Base-by-base conservation (phyloP, 495 filamentous ascomycete genomes). In the Pyrenopolyporus hunteri region DNA sequence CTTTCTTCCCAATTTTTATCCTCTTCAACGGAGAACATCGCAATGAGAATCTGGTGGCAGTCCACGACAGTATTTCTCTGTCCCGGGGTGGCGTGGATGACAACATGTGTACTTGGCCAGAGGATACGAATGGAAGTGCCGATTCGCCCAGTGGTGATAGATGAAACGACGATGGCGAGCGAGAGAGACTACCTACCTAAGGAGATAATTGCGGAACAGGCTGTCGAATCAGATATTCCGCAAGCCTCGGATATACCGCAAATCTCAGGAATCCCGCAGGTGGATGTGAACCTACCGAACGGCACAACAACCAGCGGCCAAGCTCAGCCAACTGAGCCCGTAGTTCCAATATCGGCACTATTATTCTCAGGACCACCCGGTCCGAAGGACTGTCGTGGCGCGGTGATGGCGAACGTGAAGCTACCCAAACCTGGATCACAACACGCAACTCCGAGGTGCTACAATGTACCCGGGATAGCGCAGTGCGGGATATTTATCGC, bases 331-430 rank as follows among this genome's bases (percentile, higher is more conserved):
- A 35, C 57, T 1, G 59, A 64, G 23, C 40, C 63, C 0, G 32
- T 59, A 6, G 51, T 75, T 2, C 61, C 72, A 28, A 74, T 75
- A 63, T 60, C 63, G 0, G 73, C 70, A 1, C 57, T 70, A 14
- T 57, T 78, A 45, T 76, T 75, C 60, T 68, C 69, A n/a, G 66
- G 70, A 3, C 47, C 70, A n/a, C 75, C 71, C 0, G 75, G 75
- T 1, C 73, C 75, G 1, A 73, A 67, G 13, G 43, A 59, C 33
- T 77, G 76, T 35, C 72, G 74, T 39, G 76, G 76, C 6, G 49
- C 20, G 29, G 58, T 68, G 14, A 56, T 77, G 36, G 29, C 66
- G 22, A 48, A 46, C 1, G 32, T 78, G 33, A 45, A 40, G 22
- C 45, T 76, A 1, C 62, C 72, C 1, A 67, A 60, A 11, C 69